These are phyloP conservation scores for Avena insularis DNA, from an alignment of 176 grass and related monocot genomes.

Conservation along the genomic window DNA sequence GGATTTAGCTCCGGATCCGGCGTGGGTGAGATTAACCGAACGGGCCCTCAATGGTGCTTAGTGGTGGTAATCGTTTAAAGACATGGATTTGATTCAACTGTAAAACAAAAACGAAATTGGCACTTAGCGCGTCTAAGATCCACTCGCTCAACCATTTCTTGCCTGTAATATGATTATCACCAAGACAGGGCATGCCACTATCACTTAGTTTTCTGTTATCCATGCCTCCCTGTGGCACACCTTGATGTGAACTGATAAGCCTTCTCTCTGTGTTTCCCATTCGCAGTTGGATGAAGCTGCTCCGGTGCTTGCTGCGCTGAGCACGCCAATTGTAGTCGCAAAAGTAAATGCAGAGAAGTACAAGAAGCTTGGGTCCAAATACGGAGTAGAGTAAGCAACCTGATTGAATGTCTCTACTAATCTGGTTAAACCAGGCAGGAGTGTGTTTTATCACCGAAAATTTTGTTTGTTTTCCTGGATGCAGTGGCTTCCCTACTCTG, in stretches of 20 bases:
- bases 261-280: slow-evolving; percentile 1
- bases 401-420: slow-evolving; percentile 6
- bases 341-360: slow-evolving; percentile 95
- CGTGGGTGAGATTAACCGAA: not conserved
- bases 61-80: not conserved
- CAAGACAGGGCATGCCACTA: not conserved
- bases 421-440: not conserved
- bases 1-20: not conserved
- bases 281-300: slow-evolving; percentile 87
- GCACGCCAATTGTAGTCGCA: slow-evolving; percentile 62
- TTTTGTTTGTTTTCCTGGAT: slow-evolving; percentile 34
- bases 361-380: slow-evolving; percentile 75
- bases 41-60: not conserved
- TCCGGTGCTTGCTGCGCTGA: slow-evolving; percentile 57
- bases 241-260: slow-evolving; percentile 6
- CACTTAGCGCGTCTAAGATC: not conserved
- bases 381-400: slow-evolving; percentile 74
- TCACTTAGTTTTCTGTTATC: not conserved
- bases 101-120: not conserved
- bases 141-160: not conserved
- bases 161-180: not conserved
- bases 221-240: not conserved
- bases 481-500: slow-evolving; percentile 89
- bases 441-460: not conserved
- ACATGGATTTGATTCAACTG: not conserved